Evolutionary conservation across 768 basidiomycete species (phyloP).

Genomic region (Naganishia antarctica): DNA sequence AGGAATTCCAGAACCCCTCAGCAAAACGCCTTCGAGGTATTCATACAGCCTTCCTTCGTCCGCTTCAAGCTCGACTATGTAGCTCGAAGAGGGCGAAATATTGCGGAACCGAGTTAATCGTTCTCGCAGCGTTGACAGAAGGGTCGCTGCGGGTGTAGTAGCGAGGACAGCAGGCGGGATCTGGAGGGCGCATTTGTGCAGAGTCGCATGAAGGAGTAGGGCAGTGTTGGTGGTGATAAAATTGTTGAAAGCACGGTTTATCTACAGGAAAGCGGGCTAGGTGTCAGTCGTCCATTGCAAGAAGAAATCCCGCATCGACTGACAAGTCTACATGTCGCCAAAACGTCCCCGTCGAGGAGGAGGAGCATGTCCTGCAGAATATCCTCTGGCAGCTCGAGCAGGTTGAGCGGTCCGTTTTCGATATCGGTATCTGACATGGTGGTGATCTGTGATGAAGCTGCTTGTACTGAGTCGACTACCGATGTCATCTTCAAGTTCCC

Average conservation of each 20-base stretch:
- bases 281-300: neutral
- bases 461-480: no score
- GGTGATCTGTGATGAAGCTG: neutral
- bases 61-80: conserved; percentile 33
- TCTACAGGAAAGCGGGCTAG: conserved; percentile 25
- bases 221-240: conserved; percentile 35
- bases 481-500: no score
- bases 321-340: conserved; percentile 9
- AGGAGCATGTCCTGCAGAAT: conserved; percentile 24
- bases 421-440: neutral
- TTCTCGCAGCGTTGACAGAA: conserved; percentile 38
- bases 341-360: conserved; percentile 7
- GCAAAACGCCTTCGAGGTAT: conserved; percentile 43
- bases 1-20: conserved; percentile 29
- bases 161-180: conserved; percentile 26
- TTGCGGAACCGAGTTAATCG: conserved; percentile 39
- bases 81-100: conserved; percentile 30
- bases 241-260: conserved; percentile 36
- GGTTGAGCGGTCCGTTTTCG: conserved; percentile 3
- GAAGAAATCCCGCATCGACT: neutral
- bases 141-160: conserved; percentile 31
- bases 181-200: conserved; percentile 33
- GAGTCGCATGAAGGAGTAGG: conserved; percentile 34
- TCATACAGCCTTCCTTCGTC: conserved; percentile 46
- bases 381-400: conserved; percentile 23